phyloP scores from a whole-genome alignment of 2,329 filamentous ascomycete genomes.

The Erysiphe pulchra region DNA sequence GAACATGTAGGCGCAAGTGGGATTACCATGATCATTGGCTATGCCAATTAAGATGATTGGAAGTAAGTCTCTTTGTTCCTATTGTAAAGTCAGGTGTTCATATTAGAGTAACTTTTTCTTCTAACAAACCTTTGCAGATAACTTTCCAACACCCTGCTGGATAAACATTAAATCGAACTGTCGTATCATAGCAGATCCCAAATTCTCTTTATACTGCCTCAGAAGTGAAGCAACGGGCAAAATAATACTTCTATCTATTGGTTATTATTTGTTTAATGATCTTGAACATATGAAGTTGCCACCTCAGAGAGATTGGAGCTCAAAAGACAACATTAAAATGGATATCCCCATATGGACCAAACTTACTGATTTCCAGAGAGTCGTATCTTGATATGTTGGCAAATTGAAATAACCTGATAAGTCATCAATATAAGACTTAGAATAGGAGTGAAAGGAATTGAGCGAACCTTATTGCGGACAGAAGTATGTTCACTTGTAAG shows the following conservation, averaged over 20 bases:
- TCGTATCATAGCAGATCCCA: slow-evolving; percentile 46
- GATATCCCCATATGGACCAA: neutral
- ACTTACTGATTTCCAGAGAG: slow-evolving; percentile 14
- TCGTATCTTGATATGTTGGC: slow-evolving; percentile 43
- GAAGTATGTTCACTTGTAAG: slow-evolving; percentile 54
- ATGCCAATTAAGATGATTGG: slow-evolving; percentile 44
- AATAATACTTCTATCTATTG: slow-evolving; percentile 24
- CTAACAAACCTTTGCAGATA: slow-evolving; percentile 22
- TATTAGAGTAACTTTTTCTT: slow-evolving; percentile 1
- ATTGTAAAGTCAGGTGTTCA: slow-evolving; percentile 10
- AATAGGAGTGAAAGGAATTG: neutral
- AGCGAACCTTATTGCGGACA: slow-evolving; percentile 48
- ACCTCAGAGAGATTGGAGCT: neutral
- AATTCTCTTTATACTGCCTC: slow-evolving; percentile 62
- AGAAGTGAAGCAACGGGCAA: slow-evolving; percentile 66
- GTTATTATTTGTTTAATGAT: slow-evolving; percentile 1
- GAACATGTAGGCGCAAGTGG: slow-evolving; percentile 39
- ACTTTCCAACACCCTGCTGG: slow-evolving; percentile 49
- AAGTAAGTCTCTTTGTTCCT: slow-evolving; percentile 47
- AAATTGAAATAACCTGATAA: slow-evolving; percentile 34
- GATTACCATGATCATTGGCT: slow-evolving; percentile 27
- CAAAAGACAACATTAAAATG: too few species aligned
- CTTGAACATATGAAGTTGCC: neutral
- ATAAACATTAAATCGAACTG: slow-evolving; percentile 79
- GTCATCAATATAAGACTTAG: slow-evolving; percentile 1